phyloP scores from a whole-genome alignment of 2,329 filamentous ascomycete genomes.

The Fusarium pseudograminearum region DNA sequence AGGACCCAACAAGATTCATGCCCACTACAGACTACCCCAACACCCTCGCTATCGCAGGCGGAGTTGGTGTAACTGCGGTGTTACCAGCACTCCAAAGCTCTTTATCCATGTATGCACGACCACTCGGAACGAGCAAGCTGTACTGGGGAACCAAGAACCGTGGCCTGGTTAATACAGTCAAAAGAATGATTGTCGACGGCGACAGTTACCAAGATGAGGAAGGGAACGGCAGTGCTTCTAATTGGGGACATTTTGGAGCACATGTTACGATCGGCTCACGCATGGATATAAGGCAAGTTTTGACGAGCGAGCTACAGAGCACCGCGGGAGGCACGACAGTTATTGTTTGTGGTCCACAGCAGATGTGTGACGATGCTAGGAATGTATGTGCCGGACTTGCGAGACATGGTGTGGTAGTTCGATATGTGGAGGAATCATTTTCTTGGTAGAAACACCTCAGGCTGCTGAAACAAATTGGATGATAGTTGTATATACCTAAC shows the following conservation, averaged over 20 bases:
- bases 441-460: conserved; percentile 24
- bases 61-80: conserved; percentile 50
- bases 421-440: conserved; percentile 44
- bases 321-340: conserved; percentile 46
- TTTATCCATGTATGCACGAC: conserved; percentile 29
- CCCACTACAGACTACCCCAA: conserved; percentile 45
- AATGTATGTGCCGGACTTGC: conserved; percentile 44
- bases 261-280: conserved; percentile 49
- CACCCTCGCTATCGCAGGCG: conserved; percentile 49
- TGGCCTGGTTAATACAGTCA: conserved; percentile 45
- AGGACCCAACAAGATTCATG: conserved; percentile 36
- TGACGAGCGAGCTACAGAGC: conserved; percentile 43
- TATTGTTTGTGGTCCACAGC: conserved; percentile 47
- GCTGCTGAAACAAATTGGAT: neutral
- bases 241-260: conserved; percentile 48
- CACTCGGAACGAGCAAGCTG: conserved; percentile 46
- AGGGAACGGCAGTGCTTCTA: neutral
- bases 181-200: conserved; percentile 40
- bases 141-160: conserved; percentile 48
- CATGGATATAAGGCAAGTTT: conserved; percentile 44
- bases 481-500: neutral
- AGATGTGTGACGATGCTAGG: conserved; percentile 50
- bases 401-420: conserved; percentile 42
- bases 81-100: conserved; percentile 45
- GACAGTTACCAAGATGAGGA: neutral